Percentiles rank a stretch among this genome's conserved stretches.
phyloP scores from a whole-genome alignment of 2,329 filamentous ascomycete species.

The Ophiostoma sp. region DNA sequence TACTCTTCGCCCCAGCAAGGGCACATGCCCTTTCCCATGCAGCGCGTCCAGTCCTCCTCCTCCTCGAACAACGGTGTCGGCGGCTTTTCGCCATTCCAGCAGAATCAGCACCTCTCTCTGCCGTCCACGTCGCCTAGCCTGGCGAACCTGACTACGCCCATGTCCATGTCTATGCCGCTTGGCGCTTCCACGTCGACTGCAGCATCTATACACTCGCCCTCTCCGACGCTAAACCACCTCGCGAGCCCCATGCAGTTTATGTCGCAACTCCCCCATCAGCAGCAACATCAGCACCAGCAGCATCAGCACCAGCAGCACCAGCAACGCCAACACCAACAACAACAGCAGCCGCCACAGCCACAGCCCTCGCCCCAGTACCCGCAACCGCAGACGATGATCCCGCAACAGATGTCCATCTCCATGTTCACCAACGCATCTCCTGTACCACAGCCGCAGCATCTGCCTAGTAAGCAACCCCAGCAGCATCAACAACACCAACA shows the following conservation, averaged over 20 bases:
- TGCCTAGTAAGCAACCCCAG: slow-evolving; percentile 27
- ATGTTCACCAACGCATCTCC: slow-evolving; percentile 20
- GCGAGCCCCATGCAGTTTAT: slow-evolving; percentile 24
- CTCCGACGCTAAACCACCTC: slow-evolving; percentile 19
- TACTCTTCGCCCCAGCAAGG: slow-evolving; percentile 18
- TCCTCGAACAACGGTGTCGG: slow-evolving; percentile 13
- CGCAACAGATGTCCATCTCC: slow-evolving; percentile 21
- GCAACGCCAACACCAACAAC: slow-evolving; percentile 7
- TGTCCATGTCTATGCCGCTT: slow-evolving; percentile 17
- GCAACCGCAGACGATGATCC: slow-evolving; percentile 17
- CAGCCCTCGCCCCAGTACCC: slow-evolving; percentile 18
- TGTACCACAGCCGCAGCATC: slow-evolving; percentile 28
- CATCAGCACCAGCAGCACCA: slow-evolving; percentile 11
- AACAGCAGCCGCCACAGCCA: neutral
- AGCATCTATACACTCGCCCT: slow-evolving; percentile 18
- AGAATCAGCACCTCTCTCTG: slow-evolving; percentile 16
- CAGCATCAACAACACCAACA: slow-evolving; percentile 28
- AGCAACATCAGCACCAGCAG: neutral
- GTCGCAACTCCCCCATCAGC: slow-evolving; percentile 18
- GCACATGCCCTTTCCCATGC: slow-evolving; percentile 22
- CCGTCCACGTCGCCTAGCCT: slow-evolving; percentile 12
- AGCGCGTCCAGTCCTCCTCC: slow-evolving; percentile 18
- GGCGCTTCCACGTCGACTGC: slow-evolving; percentile 1
- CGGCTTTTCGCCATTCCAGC: slow-evolving; percentile 21
- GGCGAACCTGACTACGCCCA: slow-evolving; percentile 17